Percentiles rank a stretch among this genome's conserved stretches.
Evolutionary conservation across 1,284 basidiomycete genomes (phyloP).

Genomic region (Gymnopus androsaceus): DNA sequence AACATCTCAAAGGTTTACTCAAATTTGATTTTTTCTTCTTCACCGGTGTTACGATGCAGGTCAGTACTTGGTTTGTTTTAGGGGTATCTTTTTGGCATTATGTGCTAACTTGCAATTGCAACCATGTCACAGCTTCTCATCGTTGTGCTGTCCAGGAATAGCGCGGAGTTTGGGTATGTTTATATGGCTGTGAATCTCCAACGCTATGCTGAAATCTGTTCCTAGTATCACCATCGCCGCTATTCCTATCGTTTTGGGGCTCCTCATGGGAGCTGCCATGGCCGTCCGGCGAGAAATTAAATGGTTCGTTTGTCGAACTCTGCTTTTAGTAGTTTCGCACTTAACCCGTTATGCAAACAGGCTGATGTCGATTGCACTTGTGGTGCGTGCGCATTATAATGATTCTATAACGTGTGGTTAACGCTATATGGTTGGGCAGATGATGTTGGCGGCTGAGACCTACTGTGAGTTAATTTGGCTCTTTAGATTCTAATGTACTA

Average conservation of each 20-base stretch:
- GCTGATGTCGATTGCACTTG: constrained; percentile 16
- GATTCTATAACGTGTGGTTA: constrained; percentile 60
- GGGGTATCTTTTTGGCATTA: too few relatives aligned
- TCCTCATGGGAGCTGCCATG: constrained; percentile 65
- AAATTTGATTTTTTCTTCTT: constrained; percentile 90
- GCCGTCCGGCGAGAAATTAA: constrained; percentile 80
- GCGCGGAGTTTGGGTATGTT: constrained; percentile 66
- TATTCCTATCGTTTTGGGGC: constrained; percentile 74
- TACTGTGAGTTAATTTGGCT: constrained; percentile 56
- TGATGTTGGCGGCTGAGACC: constrained; percentile 75
- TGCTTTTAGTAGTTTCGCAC: neutral
- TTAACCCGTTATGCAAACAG: constrained; percentile 3
- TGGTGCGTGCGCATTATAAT: neutral
- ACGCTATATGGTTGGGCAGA: constrained; percentile 47
- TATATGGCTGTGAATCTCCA: neutral
- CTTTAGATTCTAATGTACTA: neutral
- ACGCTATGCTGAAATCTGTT: neutral
- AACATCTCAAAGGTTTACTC: too few relatives aligned
- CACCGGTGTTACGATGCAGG: constrained; percentile 84
- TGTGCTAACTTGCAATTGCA: neutral
- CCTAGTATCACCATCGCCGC: constrained; percentile 66
- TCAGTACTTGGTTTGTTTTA: constrained; percentile 30
- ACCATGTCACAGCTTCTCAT: constrained; percentile 74
- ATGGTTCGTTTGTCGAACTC: constrained; percentile 46
- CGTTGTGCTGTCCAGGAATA: constrained; percentile 61